phyloP scores from a whole-genome alignment of 345 rosid genomes.

The Citrus sp. region DNA sequence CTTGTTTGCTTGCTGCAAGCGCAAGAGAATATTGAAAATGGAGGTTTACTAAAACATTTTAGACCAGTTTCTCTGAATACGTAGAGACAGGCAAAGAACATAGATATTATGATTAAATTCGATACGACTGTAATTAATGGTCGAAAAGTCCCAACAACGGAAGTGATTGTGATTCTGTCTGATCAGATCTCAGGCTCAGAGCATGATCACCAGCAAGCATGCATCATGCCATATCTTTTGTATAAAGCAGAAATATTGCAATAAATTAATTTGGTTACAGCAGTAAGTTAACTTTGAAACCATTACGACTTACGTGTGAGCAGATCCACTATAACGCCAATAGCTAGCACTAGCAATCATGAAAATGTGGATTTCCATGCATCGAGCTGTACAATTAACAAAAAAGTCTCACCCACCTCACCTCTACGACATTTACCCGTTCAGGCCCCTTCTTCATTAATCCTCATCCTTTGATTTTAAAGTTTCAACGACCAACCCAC shows the following conservation, averaged over 20 bases:
- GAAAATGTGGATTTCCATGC: constrained; percentile 34
- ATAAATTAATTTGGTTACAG: background rate
- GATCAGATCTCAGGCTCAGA: too few relatives aligned
- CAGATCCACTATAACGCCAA: constrained; percentile 17
- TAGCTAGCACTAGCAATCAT: constrained; percentile 23
- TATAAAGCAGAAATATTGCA: constrained; percentile 16
- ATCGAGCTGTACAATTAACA: constrained; percentile 33
- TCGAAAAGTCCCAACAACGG: background rate
- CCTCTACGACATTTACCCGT: background rate
- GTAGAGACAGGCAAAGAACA: background rate
- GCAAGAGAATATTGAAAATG: background rate
- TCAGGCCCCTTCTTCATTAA: background rate
- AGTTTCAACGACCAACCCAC: constrained; percentile 15
- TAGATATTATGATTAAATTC: too few relatives aligned
- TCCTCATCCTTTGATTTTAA: background rate
- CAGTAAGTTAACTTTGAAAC: background rate
- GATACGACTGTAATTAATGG: background rate
- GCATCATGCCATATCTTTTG: constrained; percentile 15
- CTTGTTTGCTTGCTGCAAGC: background rate
- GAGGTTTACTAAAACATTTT: background rate
- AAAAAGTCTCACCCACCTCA: background rate
- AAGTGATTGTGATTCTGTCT: background rate
- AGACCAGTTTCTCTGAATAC: background rate
- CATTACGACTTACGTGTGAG: background rate
- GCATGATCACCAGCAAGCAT: constrained; percentile 10